Evolutionary conservation across 108 stramenopile species (phyloP).

Genomic region (Cyclostephanos invisitatus): DNA sequence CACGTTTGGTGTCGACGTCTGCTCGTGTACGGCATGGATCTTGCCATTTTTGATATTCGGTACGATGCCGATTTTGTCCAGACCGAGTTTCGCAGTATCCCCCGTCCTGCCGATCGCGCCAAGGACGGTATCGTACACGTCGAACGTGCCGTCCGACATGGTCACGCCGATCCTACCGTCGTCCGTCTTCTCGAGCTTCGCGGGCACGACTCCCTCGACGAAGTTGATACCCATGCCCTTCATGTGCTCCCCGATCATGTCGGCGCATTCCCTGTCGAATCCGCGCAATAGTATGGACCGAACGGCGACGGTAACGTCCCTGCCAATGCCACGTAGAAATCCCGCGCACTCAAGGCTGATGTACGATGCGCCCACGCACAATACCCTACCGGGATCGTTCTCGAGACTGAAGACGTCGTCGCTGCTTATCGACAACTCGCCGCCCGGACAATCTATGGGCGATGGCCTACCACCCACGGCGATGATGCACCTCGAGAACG

Average conservation of each 20-base stretch:
- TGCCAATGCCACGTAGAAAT: slow-evolving; percentile 90
- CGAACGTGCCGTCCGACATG: slow-evolving; percentile 78
- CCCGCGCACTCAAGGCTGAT: slow-evolving; percentile 98
- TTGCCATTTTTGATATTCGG: slow-evolving; percentile 79
- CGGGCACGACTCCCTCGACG: slow-evolving; percentile 74
- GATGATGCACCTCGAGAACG: slow-evolving; percentile 87
- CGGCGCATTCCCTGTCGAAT: slow-evolving; percentile 96
- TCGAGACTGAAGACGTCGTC: slow-evolving; percentile 96
- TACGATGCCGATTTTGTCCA: slow-evolving; percentile 77
- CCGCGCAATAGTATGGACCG: slow-evolving; percentile 94
- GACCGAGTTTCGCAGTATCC: slow-evolving; percentile 85
- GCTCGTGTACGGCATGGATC: slow-evolving; percentile 83
- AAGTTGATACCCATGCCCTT: slow-evolving; percentile 86
- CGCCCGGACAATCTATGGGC: slow-evolving; percentile 80
- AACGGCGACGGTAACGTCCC: slow-evolving; percentile 93
- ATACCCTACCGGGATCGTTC: slow-evolving; percentile 90
- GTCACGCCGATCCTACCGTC: slow-evolving; percentile 82
- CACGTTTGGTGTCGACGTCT: slow-evolving; percentile 88
- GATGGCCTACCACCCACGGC: slow-evolving; percentile 96
- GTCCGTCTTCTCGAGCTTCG: slow-evolving; percentile 77
- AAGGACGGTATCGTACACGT: slow-evolving; percentile 89
- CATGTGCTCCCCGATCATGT: slow-evolving; percentile 86
- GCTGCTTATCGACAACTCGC: slow-evolving; percentile 91
- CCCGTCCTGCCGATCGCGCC: slow-evolving; percentile 92
- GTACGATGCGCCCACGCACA: slow-evolving; percentile 97